Evolutionary conservation across 1,139 yeast genomes (phyloP), one percentile per base, ranked within the genome.

Genomic region (Sugiyamaella japonica): DNA sequence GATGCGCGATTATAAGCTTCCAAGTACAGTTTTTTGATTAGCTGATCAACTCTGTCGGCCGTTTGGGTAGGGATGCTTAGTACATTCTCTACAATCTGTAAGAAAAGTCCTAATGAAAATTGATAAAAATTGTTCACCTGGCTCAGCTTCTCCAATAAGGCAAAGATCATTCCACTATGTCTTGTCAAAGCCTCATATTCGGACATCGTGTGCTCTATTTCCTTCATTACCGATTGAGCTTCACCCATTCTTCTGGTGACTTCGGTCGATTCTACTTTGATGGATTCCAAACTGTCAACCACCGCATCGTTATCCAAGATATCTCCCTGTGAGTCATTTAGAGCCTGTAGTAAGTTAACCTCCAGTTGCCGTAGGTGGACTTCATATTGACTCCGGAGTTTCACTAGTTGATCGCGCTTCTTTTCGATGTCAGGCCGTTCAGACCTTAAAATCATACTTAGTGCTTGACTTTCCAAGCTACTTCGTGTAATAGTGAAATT

Each of bases 401-500:
- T 73, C 13, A 80, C 69, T 55, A 86, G 67, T 38, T 81, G 83
- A 1, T 73, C 62, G 54, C 93, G 76, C 64, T 83, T 78, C 12
- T 66, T 64, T 58, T 87, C 91, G 13, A 88, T 70, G 10, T 85
- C 93, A 0, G 97, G 96, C 29, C 80, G 74, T 56, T 82, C 80
- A 7, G 73, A 70, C 44, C 73, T 70, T 46, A 91, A 71, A 0
- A 89, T 76, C 53, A 79, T 71, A 60, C 85, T 82, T 52, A 89
- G 72, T 0, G 88, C 76, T 60, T 85, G 85, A 38, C 78, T 76
- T 56, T 85, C 85, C 54, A 91, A 73, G 52, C 86, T 84, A 47
- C 83, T 80, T 48, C 79, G 74, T 0, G 96, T 87, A 20, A 87
- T 73, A 0, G 93, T 78, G 68, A 86, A 91, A 68, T 89, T 89